Base-by-base conservation (phyloP, 495 filamentous ascomycete genomes). In the Cairneyella variabilis region DNA sequence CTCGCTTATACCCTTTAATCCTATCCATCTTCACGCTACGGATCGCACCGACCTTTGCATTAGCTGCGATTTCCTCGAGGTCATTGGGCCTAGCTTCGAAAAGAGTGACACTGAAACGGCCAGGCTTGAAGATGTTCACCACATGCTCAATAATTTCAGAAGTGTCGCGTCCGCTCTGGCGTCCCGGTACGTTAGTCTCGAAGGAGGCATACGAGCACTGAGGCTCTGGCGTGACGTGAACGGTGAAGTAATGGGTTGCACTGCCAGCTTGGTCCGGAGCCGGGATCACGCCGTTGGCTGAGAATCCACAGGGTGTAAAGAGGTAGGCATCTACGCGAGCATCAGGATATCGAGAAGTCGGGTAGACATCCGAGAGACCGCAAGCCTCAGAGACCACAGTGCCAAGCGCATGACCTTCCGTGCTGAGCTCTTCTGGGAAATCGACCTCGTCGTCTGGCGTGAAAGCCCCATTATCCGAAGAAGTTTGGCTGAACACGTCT, bases 181-280 rank as follows among this genome's bases (percentile, higher is more conserved):
- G 82, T 49, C 89, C 83, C n/a, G 95, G 93, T 6, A 99, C 95
- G 59, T 99, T 97, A 58, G 95, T 97, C 76, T 99, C 95, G 64
- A 99, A 99, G 3, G 91, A 96, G 14, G 95, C 95, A 64, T 96
- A 99, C n/a, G 90, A 96, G 76, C 92, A 99, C 63, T 95, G 83
- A 27, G 93, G 88, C 76, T 99, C 95, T 0, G 95, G 95, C 0
- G 95, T 99, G 54, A 99, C 95, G 67, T 99, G 95, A 38, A 99
- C 95, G 2, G 92, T 99, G 76, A 96, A 99, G 70, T 99, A 99
- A 71, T 97, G 90, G 16, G 86, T 89, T 11, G 75, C 64, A 32
- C 76, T 79, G 26, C 71, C 74, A 32, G 70, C 73, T 51, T 77
- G 77, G 16, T 76, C 71, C 3, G 91, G 86, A 42, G 89, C 84